Conservation (phyloP, 257 asterid species). For the Fraxinus cuspidata region DNA sequence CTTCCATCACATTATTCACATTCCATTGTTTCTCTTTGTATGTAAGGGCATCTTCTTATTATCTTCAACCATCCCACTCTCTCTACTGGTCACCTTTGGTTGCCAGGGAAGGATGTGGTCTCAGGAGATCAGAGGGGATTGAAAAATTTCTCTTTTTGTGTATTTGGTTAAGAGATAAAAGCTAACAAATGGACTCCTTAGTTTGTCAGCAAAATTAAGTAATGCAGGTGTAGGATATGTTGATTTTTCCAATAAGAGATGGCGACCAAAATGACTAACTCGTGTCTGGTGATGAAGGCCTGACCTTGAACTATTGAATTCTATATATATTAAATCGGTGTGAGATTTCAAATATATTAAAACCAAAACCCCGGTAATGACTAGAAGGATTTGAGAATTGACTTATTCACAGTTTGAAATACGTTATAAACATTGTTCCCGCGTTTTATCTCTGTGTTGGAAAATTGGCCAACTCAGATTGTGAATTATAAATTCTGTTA, state of each 20-base stretch:
- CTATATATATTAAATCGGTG: neutral
- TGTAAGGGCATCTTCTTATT: neutral
- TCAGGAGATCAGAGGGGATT: too few species aligned
- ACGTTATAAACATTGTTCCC: neutral
- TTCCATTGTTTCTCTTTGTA: neutral
- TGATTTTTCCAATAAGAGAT: neutral
- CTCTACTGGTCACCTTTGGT: neutral
- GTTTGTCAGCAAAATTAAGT: neutral
- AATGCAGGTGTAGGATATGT: neutral
- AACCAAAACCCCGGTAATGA: neutral
- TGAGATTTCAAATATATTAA: neutral
- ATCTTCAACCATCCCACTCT: neutral
- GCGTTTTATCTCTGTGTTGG: neutral
- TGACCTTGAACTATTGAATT: neutral
- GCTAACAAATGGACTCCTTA: neutral
- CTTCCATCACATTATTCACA: neutral
- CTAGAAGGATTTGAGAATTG: neutral
- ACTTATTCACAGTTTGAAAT: neutral
- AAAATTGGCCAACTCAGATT: neutral
- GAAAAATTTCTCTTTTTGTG: neutral
- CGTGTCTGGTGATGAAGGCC: neutral
- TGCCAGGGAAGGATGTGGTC: too few species aligned
- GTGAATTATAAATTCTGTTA: neutral
- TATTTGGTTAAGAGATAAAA: neutral
- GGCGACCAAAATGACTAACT: neutral